phyloP scores from a whole-genome alignment of 345 rosid genomes.

The Combretum micranthum region DNA sequence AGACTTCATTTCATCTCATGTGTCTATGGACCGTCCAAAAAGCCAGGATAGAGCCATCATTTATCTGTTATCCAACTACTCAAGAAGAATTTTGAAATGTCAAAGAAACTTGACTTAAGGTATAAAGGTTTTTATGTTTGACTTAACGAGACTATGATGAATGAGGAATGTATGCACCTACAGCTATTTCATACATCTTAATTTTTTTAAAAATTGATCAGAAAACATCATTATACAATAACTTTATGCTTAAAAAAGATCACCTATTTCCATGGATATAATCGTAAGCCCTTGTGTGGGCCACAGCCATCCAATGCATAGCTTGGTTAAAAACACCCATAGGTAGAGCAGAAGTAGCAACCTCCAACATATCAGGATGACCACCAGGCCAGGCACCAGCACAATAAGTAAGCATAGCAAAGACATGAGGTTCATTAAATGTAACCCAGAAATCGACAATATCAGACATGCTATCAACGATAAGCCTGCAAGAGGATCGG shows the following conservation, averaged over 20 bases:
- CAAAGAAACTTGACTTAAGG: no score
- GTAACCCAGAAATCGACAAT: slow-evolving; percentile 88
- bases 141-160: no score
- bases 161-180: no score
- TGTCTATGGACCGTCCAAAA: no score
- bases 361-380: slow-evolving; percentile 87
- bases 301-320: slow-evolving; percentile 81
- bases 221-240: no score
- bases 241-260: background rate
- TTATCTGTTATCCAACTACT: no score
- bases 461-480: slow-evolving; percentile 69
- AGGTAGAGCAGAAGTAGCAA: slow-evolving; percentile 79
- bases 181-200: no score
- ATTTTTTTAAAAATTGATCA: no score
- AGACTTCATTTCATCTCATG: no score
- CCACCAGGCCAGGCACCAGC: slow-evolving; percentile 99
- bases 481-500: slow-evolving; percentile 49
- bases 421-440: slow-evolving; percentile 92
- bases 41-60: no score
- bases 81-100: no score
- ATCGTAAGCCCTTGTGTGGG: slow-evolving; percentile 76
- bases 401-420: slow-evolving; percentile 84
- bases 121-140: no score
- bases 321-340: slow-evolving; percentile 78
- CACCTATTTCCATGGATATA: slow-evolving; percentile 69